Evolutionary conservation across 2,329 filamentous ascomycete species (phyloP), one percentile per base, ranked within the genome.

Genomic region (Ophiostoma angusticollis): DNA sequence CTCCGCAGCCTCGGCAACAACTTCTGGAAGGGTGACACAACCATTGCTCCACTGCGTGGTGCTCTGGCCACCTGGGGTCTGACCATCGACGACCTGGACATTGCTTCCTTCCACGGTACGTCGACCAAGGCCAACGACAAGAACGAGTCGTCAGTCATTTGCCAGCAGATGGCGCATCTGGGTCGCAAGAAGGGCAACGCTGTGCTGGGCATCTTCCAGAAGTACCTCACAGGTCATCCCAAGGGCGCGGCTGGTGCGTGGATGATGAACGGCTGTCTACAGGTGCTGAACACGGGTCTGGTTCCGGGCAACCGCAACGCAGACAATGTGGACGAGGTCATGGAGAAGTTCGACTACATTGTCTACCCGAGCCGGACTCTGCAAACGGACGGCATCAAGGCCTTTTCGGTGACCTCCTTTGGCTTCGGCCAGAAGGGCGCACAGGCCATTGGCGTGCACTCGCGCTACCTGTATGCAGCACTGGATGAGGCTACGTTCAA

Each of bases 401-500:
- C 91, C 12, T 96, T 98, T 73, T 94, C 86, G 1, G 85, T 98
- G 47, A 98, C 93, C 6, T 98, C 93, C 0, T 98, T 98, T 60
- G 91, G 91, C 62, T 98, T 98, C 69, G 91, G 91, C 51, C 91
- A 98, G 63, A 98, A 98, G 76, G 91, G 91, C 56, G 84, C 91
- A 19, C 93, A 98, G 62, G 89, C 83, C 31, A 93, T 98, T 54
- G 91, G 89, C 69, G 81, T 98, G 37, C 91, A 98, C 60, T 85
- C 93, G 55, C 89, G 83, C 64, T 98, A 96, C 62, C 74, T 98
- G 42, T 98, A 80, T 52, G 91, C 91, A 35, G 80, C 84, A n/a
- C 81, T 98, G 37, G 89, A 96, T 55, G 74, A 89, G 63, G 67
- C 78, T 34, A 81, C 84, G 37, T 98, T 85, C 62, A 64, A 75